phyloP scores from a whole-genome alignment of 345 rosid genomes.

The Linum trigynum region DNA sequence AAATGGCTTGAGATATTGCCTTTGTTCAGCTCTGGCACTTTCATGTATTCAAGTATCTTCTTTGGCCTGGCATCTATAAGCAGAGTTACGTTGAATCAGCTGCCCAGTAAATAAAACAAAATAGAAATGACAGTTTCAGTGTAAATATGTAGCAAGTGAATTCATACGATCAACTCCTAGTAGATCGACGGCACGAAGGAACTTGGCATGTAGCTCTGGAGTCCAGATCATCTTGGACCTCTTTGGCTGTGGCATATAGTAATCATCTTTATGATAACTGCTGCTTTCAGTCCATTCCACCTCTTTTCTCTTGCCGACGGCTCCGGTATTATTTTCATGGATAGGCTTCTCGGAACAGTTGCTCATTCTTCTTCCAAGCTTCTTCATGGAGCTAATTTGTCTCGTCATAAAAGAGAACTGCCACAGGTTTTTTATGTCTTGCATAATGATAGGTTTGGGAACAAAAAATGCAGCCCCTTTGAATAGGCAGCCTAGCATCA shows the following conservation, averaged over 20 bases:
- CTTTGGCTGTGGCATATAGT: constrained; percentile 14
- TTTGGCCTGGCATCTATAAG: constrained; percentile 34
- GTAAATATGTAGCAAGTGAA: not conserved
- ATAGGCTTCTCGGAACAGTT: not conserved
- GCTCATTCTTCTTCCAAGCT: not conserved
- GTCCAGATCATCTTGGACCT: constrained; percentile 40
- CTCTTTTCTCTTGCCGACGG: constrained; percentile 24
- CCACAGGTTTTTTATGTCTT: constrained; percentile 33
- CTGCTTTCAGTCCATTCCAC: constrained; percentile 10
- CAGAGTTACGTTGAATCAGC: not conserved
- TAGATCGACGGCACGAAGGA: constrained; percentile 28
- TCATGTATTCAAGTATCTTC: constrained; percentile 39
- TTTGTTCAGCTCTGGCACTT: constrained; percentile 33
- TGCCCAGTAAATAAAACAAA: not conserved
- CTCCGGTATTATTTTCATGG: not conserved
- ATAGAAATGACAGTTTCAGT: not conserved
- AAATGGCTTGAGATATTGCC: constrained; percentile 38
- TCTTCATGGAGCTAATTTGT: not conserved
- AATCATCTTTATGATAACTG: constrained; percentile 6
- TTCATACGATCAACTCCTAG: constrained; percentile 34
- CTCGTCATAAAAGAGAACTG: constrained; percentile 25
- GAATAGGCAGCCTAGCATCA: constrained; percentile 27
- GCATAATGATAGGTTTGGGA: constrained; percentile 32
- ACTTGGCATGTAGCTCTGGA: constrained; percentile 28
- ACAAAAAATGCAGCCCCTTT: constrained; percentile 41